Base-by-base conservation (phyloP, 768 basidiomycete genomes). In the Suillus subluteus region DNA sequence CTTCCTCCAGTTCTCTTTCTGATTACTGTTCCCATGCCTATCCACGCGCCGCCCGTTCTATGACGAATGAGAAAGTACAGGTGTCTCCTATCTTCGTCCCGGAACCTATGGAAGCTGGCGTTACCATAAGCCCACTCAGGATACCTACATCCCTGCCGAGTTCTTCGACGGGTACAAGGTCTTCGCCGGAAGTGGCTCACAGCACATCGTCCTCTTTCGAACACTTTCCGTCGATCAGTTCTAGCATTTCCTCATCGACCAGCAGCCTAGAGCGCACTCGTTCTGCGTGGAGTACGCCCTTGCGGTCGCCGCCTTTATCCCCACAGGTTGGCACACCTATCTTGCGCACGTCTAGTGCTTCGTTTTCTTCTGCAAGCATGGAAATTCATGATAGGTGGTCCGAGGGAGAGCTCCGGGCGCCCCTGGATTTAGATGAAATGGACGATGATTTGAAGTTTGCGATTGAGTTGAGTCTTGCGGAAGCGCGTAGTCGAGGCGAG, bases 391-490 rank as follows among this genome's bases (percentile, higher is more conserved):
- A 6, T n/a, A 43, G 63, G 12, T 8, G 6, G 5, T 7, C 69
- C 1, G 56, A 43, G 13, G 65, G 54, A 4, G 68, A 62, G 26
- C 26, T 21, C 21, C 26, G 2, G 59, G n/a, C 3, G 35, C 6
- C 26, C 3, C 46, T 12, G 13, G 64, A 66, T 40, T 4, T 18
- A 7, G 82, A 81, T 12, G 82, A 84, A 18, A 82, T 87, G 70
- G 90, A 92, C 66, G 88, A 85, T 18, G 90, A 92, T 69, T 70
- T 92, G 73, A 81, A 77, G 59, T 83, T 87, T 68, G 91, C 87
- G 13, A 83, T 92, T 15, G 88, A 89, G 75, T 73, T 92, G 75
- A 92, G 91, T 73, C 81, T 92, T 32, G 88, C 84, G 1, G 91
- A 92, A 46, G 68, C 68, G 38, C 66, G 62, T 16, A 68, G 68